Percentiles rank a stretch among this genome's conserved stretches.
These are phyloP conservation scores for Lanmaoa pseudosensibilis DNA, from an alignment of 768 basidiomycete species.

Conservation along the genomic window DNA sequence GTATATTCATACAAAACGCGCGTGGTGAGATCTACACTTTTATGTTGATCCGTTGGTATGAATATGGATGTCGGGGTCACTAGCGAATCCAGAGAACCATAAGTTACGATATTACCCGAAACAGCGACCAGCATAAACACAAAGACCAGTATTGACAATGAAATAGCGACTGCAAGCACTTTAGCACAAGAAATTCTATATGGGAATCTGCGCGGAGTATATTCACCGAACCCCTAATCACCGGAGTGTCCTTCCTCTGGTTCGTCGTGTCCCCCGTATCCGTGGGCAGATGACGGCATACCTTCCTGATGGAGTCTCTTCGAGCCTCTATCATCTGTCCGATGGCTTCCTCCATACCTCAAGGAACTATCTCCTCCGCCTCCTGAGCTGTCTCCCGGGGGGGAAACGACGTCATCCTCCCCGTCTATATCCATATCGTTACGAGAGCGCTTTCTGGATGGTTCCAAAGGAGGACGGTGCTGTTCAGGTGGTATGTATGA, in stretches of 20 bases:
- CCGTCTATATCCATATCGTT: constrained; percentile 66
- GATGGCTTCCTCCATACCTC: constrained; percentile 39
- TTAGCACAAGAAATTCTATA: constrained; percentile 37
- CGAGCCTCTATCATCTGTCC: constrained; percentile 51
- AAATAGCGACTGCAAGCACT: constrained; percentile 22
- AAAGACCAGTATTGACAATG: constrained; percentile 16
- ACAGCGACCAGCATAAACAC: constrained; percentile 20
- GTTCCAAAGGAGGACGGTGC: constrained; percentile 42
- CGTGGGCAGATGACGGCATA: constrained; percentile 22
- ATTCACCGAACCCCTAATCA: constrained; percentile 33
- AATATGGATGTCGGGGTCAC: constrained; percentile 11
- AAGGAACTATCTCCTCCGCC: constrained; percentile 29
- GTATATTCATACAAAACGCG: constrained; percentile 2
- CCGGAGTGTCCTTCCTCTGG: constrained; percentile 34
- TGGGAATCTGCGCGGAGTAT: constrained; percentile 21
- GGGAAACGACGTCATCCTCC: constrained; percentile 46
- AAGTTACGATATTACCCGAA: constrained; percentile 24
- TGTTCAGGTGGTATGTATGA: constrained; percentile 36
- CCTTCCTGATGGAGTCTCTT: constrained; percentile 61
- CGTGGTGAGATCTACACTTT: constrained; percentile 31
- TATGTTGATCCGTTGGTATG: constrained; percentile 26
- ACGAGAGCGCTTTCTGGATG: constrained; percentile 55
- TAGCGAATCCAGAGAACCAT: constrained; percentile 13
- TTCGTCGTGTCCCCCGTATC: constrained; percentile 31
- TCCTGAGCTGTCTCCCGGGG: constrained; percentile 29